These are phyloP conservation scores for Flaveria brownii DNA, from an alignment of 129 eudicot species.

Conservation along the genomic window DNA sequence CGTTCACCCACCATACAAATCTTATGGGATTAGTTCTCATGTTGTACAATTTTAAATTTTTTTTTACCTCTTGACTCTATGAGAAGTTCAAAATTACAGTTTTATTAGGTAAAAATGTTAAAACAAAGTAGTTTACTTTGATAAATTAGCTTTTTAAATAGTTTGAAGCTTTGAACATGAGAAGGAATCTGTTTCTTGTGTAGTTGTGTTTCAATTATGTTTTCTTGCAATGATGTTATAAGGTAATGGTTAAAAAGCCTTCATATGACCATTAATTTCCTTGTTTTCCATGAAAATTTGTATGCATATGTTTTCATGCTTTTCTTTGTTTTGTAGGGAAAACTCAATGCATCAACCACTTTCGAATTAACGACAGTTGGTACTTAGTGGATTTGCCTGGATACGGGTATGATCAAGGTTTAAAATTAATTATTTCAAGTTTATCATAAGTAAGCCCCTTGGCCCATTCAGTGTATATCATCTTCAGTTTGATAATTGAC, in stretches of 20 bases:
- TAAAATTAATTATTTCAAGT: neutral
- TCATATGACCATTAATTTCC: no score
- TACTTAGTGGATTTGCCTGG: conserved; percentile 94
- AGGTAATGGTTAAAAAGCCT: neutral
- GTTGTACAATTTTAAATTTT: neutral
- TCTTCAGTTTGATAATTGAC: neutral
- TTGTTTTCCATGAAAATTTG: no score
- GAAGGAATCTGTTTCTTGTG: neutral
- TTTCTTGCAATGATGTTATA: conserved; percentile 10
- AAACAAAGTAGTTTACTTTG: neutral
- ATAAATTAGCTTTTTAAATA: neutral
- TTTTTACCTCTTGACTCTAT: neutral
- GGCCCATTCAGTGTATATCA: neutral
- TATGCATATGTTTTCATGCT: no score
- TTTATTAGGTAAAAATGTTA: neutral
- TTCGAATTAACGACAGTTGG: conserved; percentile 91
- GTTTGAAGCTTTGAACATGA: neutral
- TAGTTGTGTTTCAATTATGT: neutral
- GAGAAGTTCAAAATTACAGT: neutral
- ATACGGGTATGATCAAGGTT: conserved; percentile 60
- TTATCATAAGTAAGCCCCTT: neutral
- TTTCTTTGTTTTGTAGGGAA: conserved; percentile 60
- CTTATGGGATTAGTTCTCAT: no score
- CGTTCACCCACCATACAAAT: no score
- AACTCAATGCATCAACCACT: conserved; percentile 98